Base-by-base conservation (phyloP, 345 rosid genomes). In the Turnera subulata region DNA sequence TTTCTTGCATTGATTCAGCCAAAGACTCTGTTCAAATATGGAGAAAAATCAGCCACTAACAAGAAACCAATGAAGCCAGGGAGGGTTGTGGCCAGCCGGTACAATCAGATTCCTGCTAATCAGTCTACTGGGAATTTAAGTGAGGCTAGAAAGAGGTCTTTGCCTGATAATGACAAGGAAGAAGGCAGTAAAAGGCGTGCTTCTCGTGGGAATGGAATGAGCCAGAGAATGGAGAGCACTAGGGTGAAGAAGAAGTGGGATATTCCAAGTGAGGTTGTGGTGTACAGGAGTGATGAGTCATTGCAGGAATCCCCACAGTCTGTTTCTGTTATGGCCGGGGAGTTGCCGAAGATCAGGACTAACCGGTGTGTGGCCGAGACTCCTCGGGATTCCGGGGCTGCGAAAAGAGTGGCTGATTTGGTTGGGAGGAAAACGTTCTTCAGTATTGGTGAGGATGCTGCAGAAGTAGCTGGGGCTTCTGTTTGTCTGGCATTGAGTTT, bases 161-260 rank as follows among this genome's bases (percentile, higher is more conserved):
- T 79, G 53, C 91, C 88, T 0, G 96, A 85, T 24, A 81, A 76
- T 14, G 83, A 78, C 13, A 80, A 82, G 73, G 84, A 81, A 38
- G 88, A 89, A 40, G 75, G 59, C 5, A 73, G 64, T 1, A 89
- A 93, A 71, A 66, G 85, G 76, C 84, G 90, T 21, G 77, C 76
- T 62, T 87, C 96, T 6, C 55, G 70, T 18, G 86, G 77, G 4
- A 66, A 61, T 39, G 59, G 49, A 23, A 46, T 13, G 55, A 71
- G 33, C 43, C 66, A 58, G 55, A 73, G 59, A 66, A 62, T 44
- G 11, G 81, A 81, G 43, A 68, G 68, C 6, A 17, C 39, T 48
- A 86, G 76, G 72, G 84, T 67, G 69, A 92, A 89, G 89, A 92
- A 85, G 83, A 87, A 71, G 70, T 89, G 99, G 96, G 99, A 89